phyloP scores from a whole-genome alignment of 345 rosid species.

The Microthlaspi erraticum region DNA sequence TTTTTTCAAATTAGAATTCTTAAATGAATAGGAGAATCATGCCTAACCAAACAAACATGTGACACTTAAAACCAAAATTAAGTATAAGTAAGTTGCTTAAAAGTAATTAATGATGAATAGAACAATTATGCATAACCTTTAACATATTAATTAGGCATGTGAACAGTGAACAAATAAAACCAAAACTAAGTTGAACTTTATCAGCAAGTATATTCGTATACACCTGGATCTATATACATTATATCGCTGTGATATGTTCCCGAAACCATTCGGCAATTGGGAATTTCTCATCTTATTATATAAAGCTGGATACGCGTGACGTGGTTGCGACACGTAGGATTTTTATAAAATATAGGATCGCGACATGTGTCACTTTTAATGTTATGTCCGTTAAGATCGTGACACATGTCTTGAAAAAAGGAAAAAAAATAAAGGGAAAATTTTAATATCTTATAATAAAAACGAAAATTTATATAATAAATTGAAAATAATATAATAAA shows the following conservation, averaged over 20 bases:
- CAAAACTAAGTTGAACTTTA: conserved; percentile 3
- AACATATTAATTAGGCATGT: conserved; percentile 19
- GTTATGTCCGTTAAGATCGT: too few relatives aligned
- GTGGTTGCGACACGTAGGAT: too few relatives aligned
- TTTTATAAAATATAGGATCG: too few relatives aligned
- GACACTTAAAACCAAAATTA: conserved; percentile 2
- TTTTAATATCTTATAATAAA: too few relatives aligned
- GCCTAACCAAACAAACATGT: conserved; percentile 24
- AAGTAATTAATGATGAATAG: neutral
- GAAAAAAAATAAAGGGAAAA: too few relatives aligned
- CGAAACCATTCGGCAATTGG: neutral
- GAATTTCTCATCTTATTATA: too few relatives aligned
- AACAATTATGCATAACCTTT: neutral
- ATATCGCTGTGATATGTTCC: conserved; percentile 26
- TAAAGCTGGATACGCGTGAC: too few relatives aligned
- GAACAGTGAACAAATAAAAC: conserved; percentile 36
- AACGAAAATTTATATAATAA: too few relatives aligned
- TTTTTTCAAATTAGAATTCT: neutral
- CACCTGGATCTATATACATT: conserved; percentile 24
- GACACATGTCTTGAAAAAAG: too few relatives aligned
- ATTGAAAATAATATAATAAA: too few relatives aligned
- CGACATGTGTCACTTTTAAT: too few relatives aligned
- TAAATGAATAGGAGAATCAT: neutral
- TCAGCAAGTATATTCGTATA: conserved; percentile 23
- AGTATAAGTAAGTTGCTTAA: too few relatives aligned